Evolutionary conservation across 2,329 filamentous ascomycete genomes (phyloP), one percentile per base, ranked within the genome.

Genomic region (Dactylellina cionopaga): DNA sequence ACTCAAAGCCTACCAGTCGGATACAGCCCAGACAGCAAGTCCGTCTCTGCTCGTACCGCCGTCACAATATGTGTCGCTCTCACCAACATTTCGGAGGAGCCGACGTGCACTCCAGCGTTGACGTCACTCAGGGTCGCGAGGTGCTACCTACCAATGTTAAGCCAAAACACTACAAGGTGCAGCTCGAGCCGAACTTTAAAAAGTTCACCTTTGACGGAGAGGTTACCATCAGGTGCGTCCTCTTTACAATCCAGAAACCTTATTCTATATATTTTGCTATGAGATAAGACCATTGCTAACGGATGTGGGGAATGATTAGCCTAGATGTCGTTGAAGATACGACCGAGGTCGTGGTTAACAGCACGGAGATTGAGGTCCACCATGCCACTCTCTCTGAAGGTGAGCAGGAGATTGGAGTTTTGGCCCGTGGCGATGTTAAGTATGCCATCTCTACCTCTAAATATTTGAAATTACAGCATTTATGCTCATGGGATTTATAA

Each of bases 131-230:
- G 76, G 88, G 87, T 75, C 89, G 94, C 77, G 90, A 96, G 83
- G 89, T 98, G 75, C 85, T 98, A 77, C 95, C 94, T 56, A 88
- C 89, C 81, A 96, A 97, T 79, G 92, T 97, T 78, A 90, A 94
- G 80, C 93, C 94, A n/a, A 82, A 85, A 37, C 92, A 98, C 83
- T 98, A 98, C 82, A 88, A 96, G 80, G 82, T 98, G 77, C 95
- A 91, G 0, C 85, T 98, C 74, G 95, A 98, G 83, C 92, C 94
- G 60, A 88, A 97, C 83, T 91, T 98, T 77, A 86, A 90, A 77
- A 92, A 90, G 75, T 92, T 95, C 81, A 92, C 88, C 75, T 98
- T 94, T 80, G 87, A 94, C 70, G 94, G 94, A 75, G 89, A 85
- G 9, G 92, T 96, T 56, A 82, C 88, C 66, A 93, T 98, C 78